Evolutionary conservation across 2,329 filamentous ascomycete species (phyloP).

Genomic region (Claviceps cyperi): DNA sequence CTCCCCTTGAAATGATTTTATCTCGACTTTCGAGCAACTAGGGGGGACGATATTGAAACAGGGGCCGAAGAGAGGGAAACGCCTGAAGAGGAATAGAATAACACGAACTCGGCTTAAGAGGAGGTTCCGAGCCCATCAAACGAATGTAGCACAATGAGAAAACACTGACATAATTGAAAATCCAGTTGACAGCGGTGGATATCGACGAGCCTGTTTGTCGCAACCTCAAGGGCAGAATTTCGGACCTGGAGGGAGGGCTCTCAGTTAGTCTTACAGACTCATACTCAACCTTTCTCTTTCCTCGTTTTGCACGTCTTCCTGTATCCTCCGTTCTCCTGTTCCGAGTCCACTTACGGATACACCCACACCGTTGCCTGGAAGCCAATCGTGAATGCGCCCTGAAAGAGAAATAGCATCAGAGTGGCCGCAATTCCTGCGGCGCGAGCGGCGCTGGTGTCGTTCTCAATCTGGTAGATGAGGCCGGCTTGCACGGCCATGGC

Average conservation of each 20-base stretch:
- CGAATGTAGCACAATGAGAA: no score
- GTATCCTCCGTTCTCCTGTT: no score
- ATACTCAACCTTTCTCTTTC: no score
- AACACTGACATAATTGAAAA: constrained; percentile 18
- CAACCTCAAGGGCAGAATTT: constrained; percentile 17
- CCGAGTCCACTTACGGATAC: constrained; percentile 11
- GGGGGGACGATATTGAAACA: background rate
- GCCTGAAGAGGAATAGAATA: background rate
- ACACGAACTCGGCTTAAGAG: no score
- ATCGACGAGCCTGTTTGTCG: constrained; percentile 19
- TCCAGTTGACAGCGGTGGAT: constrained; percentile 20
- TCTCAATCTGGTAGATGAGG: constrained; percentile 25
- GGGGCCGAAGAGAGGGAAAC: background rate
- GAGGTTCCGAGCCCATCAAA: no score
- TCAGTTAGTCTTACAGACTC: background rate
- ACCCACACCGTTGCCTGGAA: constrained; percentile 22
- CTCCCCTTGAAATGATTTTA: background rate
- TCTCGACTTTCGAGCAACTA: no score
- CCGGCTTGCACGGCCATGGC: constrained; percentile 27
- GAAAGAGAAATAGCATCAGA: constrained; percentile 26
- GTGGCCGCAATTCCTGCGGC: constrained; percentile 24
- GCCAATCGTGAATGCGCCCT: background rate
- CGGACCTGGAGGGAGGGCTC: constrained; percentile 11
- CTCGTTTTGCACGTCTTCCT: background rate
- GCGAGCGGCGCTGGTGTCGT: constrained; percentile 17